A percentile compares a stretch with the other conserved stretches of the same genome.
phyloP scores from a whole-genome alignment of 768 basidiomycete species.

The Termitomyces sp. region DNA sequence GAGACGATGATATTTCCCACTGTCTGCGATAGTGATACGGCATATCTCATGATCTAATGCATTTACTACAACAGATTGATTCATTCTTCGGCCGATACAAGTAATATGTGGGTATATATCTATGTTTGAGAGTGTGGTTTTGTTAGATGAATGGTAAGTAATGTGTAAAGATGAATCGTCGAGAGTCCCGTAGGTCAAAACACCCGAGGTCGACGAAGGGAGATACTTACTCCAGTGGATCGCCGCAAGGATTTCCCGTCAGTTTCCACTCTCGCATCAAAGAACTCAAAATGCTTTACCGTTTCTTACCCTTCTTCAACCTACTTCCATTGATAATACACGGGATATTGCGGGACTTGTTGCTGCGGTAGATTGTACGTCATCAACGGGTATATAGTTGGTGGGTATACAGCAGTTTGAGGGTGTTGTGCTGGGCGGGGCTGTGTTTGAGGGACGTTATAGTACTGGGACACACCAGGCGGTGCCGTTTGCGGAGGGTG shows the following conservation, averaged over 20 bases:
- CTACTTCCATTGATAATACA: slow-evolving; percentile 11
- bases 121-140: no score
- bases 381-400: slow-evolving; percentile 9
- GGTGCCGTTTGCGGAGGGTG: slow-evolving; percentile 5
- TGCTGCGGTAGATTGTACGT: slow-evolving; percentile 5
- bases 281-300: not conserved
- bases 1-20: no score
- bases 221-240: no score
- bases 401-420: slow-evolving; percentile 9
- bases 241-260: not conserved
- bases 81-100: no score
- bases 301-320: not conserved
- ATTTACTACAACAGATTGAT: no score
- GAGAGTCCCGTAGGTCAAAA: no score
- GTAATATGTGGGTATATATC: no score
- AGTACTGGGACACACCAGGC: not conserved
- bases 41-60: not conserved
- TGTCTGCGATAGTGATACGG: no score
- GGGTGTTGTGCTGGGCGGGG: slow-evolving; percentile 9
- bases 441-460: not conserved
- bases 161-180: not conserved
- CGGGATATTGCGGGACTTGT: slow-evolving; percentile 2
- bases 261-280: not conserved
- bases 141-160: no score
- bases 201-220: no score